Evolutionary conservation across 345 rosid species (phyloP).

Genomic region (Nasturtium officinale): DNA sequence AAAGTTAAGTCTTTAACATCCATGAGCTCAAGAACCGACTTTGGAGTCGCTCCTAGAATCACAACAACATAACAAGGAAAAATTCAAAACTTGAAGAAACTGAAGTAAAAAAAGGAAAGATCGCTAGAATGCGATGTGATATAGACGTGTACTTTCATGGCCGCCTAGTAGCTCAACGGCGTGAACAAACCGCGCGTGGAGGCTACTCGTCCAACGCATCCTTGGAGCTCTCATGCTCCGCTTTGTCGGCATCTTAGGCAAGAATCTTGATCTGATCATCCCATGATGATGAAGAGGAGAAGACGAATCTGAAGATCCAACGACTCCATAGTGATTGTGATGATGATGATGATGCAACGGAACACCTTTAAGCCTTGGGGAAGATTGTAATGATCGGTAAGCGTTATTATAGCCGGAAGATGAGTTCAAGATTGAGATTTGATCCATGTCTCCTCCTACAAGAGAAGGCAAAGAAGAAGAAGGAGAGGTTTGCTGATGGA

Average conservation of each 20-base stretch:
- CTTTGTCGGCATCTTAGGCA: constrained; percentile 66
- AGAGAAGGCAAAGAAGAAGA: constrained; percentile 50
- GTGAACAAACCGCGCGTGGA: constrained; percentile 82
- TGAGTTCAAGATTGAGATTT: constrained; percentile 54
- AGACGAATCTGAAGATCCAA: constrained; percentile 56
- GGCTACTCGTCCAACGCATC: constrained; percentile 93
- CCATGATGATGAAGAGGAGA: constrained; percentile 53
- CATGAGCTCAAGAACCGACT: constrained; percentile 90
- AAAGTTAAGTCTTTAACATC: constrained; percentile 88
- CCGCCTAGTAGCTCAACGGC: constrained; percentile 94
- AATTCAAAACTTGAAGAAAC: neutral
- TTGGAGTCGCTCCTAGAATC: constrained; percentile 82
- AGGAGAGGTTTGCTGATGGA: constrained; percentile 55
- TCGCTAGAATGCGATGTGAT: neutral
- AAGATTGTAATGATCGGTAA: constrained; percentile 45
- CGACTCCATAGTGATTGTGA: constrained; percentile 50
- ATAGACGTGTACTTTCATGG: constrained; percentile 71
- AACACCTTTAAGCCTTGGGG: constrained; percentile 55
- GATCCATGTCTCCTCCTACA: constrained; percentile 56
- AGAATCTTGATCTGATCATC: constrained; percentile 69
- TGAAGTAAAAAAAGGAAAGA: neutral
- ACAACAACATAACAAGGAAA: neutral
- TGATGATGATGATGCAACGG: constrained; percentile 46
- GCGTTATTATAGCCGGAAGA: constrained; percentile 42
- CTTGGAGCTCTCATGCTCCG: constrained; percentile 90